These are phyloP conservation scores for Excoecaria cochinchinensis DNA, from an alignment of 345 rosid genomes.

Conservation along the genomic window DNA sequence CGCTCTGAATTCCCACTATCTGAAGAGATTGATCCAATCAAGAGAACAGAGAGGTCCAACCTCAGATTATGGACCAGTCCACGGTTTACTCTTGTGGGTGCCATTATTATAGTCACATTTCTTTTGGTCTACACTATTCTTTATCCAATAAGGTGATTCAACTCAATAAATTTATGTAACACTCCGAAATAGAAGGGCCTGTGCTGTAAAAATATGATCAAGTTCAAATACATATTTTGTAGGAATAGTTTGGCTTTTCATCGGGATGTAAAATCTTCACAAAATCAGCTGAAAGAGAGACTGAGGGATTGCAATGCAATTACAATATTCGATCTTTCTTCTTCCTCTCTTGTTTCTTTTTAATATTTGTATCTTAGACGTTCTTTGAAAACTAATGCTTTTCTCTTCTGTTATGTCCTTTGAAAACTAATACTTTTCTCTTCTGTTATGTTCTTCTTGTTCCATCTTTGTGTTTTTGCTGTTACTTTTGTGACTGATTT, in stretches of 20 bases:
- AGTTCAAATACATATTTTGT: neutral
- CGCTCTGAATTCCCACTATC: conserved; percentile 75
- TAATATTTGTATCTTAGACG: too few relatives aligned
- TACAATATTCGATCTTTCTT: neutral
- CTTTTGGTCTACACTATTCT: conserved; percentile 84
- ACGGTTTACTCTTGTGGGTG: conserved; percentile 62
- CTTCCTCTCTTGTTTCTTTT: too few relatives aligned
- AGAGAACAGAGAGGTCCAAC: conserved; percentile 79
- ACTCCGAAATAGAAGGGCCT: neutral
- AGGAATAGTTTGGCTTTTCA: neutral
- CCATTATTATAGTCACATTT: conserved; percentile 61
- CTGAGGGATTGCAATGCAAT: neutral
- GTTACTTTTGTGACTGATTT: too few relatives aligned
- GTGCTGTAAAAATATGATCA: neutral
- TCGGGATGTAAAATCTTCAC: neutral
- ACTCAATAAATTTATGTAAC: neutral
- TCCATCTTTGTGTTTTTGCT: too few relatives aligned
- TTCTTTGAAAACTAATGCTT: too few relatives aligned
- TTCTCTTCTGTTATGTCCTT: too few relatives aligned
- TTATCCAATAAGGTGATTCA: conserved; percentile 59
- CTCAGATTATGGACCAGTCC: conserved; percentile 90
- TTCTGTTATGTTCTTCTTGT: too few relatives aligned
- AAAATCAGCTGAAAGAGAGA: neutral
- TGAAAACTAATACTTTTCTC: too few relatives aligned
- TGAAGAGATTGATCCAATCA: conserved; percentile 93